Evolutionary conservation across 2,329 filamentous ascomycete genomes (phyloP), one percentile per base, ranked within the genome.

Genomic region (Zymoseptoria ardabiliae): DNA sequence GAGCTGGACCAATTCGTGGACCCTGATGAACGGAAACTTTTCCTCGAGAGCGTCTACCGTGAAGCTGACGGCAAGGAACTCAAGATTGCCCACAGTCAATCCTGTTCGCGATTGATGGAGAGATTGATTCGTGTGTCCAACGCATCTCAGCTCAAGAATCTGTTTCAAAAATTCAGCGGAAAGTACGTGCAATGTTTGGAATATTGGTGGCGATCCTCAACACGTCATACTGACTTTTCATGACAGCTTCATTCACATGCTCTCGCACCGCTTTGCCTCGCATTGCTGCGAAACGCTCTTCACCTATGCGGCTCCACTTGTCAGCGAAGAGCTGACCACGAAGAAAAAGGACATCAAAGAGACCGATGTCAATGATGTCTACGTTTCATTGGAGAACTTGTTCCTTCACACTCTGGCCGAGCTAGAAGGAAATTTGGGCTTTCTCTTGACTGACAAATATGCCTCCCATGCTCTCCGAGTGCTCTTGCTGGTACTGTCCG

Each of bases 251-350:
- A 79, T 93, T 60, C 88, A 92, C 68, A 82, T 99, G 25, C 86
- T 97, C 55, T 92, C 95, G 72, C 94, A 99, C 76, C 88, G 94
- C 19, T 99, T 99, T 70, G 94, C 94, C 4, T 96, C 92, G 61
- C 94, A 99, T 78, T 97, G 93, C 76, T 97, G 92, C 73, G 94
- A 99, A 77, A 90, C 90, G 23, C 81, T 99, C 30, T 97, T 99
- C 73, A 79, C 92, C 54, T 85, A 89, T 64, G 88, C 90, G 1
- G 92, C 92, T 0, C 87, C 89, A 0, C 77, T 88, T 10, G 89
- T 96, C 45, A 88, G 88, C 13, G 79, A 87, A 62, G 92, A 96
- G 74, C 75, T 90, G 17, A 74, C 77, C 5, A 72, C 65, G 82
- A 71, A 51, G 78, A 70, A 66, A 73, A 72, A n/a, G 17, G 57